Base-by-base conservation (phyloP, 768 basidiomycete genomes). In the Pholiota conissans region DNA sequence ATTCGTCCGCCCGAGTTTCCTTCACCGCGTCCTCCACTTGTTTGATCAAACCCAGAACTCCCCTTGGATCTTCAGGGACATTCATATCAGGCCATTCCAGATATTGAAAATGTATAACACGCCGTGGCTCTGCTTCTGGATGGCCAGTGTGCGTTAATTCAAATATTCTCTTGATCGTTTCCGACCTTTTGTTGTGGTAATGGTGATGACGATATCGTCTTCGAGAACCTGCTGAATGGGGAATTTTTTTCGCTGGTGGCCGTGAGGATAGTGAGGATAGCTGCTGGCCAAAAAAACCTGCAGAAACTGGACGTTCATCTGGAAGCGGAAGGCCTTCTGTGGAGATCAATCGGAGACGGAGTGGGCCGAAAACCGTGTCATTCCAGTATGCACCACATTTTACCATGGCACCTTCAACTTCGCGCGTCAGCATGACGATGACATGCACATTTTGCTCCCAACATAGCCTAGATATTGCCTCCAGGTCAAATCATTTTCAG, bases 61-160 rank as follows among this genome's bases (percentile, higher is more conserved):
- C 89, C 6, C 82, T 75, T 0, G 95, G 87, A 57, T 93, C 86
- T 11, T 89, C 85, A 0, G 96, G 96, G 11, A 98, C 93, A 68
- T 95, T 95, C 77, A 98, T 89, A 66, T 98, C 96, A 2, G 95
- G 93, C 96, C 96, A 98, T 35, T 90, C 89, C 35, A 95, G 80
- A 67, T 94, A 98, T 70, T 98, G 96, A 51, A 98, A 74, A 66
- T 98, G 96, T 0, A 88, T 80, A 14, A 98, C 79, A 56, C 73
- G 80, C n/a, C 93, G 79, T 2, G 87, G 77, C 2, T 82, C 78
- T 11, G 80, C 76, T 16, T 78, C 72, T 0, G 90, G 88, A 61
- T 87, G 84, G 27, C 76, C 77, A 1, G 73, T 73, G 63, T 94
- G 84, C 40, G 79, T 76, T 30, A 98, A 79, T 49, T 84, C 77